Base-by-base conservation (phyloP, 257 asterid species). In the Ocimum tenuiflorum region DNA sequence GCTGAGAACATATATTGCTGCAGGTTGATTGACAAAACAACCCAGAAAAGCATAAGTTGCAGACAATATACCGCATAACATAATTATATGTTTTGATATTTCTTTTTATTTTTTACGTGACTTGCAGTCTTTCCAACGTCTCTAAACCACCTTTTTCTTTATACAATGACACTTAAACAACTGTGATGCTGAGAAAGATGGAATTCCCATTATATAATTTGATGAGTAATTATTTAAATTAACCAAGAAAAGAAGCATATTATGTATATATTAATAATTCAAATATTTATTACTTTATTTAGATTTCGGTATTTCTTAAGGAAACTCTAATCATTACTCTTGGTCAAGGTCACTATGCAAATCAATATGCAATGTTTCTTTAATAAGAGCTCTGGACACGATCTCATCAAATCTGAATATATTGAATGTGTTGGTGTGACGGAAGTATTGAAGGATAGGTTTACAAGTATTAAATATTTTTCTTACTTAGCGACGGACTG, bases 71-170 rank as follows among this genome's bases (percentile, higher is more conserved):
- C 5, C 13, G 3, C 15, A 9, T 2, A 29, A 1, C 12, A 50
- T 31, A 27, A 4, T 52, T 47, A 9, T 22, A 46, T 35, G 9
- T 27, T 17, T 63, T 18, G 12, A 5, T 7, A n/a, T 27, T 64
- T 18, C 10, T 10, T 13, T 13, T 42, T 39, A 4, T 39, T 39
- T 39, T 8, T n/a, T 9, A 38, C 71, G 42, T 65, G 8, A 9
- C 71, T 65, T 65, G 53, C 71, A 66, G 23, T 49, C 20, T 65
- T 65, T 13, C 70, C 42, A 52, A 66, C 11, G 9, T 41, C 18
- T 41, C 13, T 6, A 36, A 64, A 2, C 46, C 8, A 23, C 42
- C 14, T 52, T 36, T 52, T 20, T 52, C 63, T 15, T 33, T 7
- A 56, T 17, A 31, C 4, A 57, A 57, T 4, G 8, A 49, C 4